These are phyloP conservation scores for Talaromyces piceae DNA, from an alignment of 2,329 filamentous ascomycete species.

Conservation along the genomic window DNA sequence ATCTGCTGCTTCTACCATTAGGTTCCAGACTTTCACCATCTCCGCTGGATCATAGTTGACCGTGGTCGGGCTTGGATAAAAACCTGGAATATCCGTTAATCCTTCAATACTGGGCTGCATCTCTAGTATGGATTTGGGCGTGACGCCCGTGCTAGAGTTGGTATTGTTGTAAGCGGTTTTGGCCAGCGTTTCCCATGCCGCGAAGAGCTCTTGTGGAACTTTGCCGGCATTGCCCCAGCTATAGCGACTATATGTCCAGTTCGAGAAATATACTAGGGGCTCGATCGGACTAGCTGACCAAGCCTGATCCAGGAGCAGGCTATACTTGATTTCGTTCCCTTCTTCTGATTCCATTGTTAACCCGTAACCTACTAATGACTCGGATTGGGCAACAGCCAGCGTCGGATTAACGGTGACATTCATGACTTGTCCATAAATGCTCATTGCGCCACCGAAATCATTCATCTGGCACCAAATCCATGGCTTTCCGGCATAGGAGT, in stretches of 20 bases:
- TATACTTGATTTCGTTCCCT: constrained; percentile 48
- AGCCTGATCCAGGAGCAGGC: constrained; percentile 44
- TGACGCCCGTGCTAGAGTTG: constrained; percentile 32
- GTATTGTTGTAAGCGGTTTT: constrained; percentile 44
- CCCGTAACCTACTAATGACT: constrained; percentile 42
- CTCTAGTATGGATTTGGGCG: constrained; percentile 40
- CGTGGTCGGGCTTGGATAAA: constrained; percentile 30
- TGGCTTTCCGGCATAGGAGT: constrained; percentile 45
- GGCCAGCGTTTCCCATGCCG: constrained; percentile 42
- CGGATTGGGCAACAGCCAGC: constrained; percentile 34
- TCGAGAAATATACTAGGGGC: constrained; percentile 38
- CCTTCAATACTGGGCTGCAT: constrained; percentile 36
- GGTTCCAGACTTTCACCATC: constrained; percentile 34
- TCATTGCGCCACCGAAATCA: constrained; percentile 43
- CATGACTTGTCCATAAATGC: constrained; percentile 44
- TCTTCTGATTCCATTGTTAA: constrained; percentile 45
- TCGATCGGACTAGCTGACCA: constrained; percentile 41
- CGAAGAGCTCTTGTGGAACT: constrained; percentile 29
- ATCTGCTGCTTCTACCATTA: constrained; percentile 31
- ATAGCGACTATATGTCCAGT: constrained; percentile 42
- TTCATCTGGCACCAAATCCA: constrained; percentile 51
- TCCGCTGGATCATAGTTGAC: constrained; percentile 34
- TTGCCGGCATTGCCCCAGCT: constrained; percentile 10
- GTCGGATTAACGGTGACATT: constrained; percentile 43
- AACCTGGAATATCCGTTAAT: constrained; percentile 32